A percentile compares a stretch with the other conserved stretches of the same genome.
These are phyloP conservation scores for Candida mattraensis DNA, from an alignment of 805 yeast genomes.

Conservation along the genomic window DNA sequence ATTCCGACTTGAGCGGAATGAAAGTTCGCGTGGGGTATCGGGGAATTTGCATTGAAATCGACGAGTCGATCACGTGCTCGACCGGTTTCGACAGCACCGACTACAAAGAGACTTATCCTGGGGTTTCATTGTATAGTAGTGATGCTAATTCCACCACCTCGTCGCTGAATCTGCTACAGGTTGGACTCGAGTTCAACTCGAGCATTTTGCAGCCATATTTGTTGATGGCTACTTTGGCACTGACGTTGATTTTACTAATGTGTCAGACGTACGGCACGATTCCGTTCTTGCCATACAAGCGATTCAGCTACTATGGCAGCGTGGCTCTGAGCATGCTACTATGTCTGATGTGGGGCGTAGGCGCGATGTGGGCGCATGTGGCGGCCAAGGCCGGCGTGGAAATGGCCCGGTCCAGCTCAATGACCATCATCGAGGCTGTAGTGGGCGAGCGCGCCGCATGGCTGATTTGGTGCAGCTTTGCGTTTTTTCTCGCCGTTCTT, in stretches of 20 bases:
- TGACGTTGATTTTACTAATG: conserved; percentile 42
- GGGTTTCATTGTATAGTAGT: conserved; percentile 36
- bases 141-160: conserved; percentile 33
- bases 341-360: conserved; percentile 59
- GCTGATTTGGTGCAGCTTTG: conserved; percentile 62
- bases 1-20: conserved; percentile 40
- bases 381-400: conserved; percentile 46
- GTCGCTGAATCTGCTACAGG: conserved; percentile 43
- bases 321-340: conserved; percentile 36
- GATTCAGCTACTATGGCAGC: conserved; percentile 26
- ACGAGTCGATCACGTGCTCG: conserved; percentile 38
- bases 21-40: conserved; percentile 53
- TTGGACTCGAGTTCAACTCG: conserved; percentile 46
- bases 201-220: conserved; percentile 55
- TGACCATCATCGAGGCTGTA: conserved; percentile 44
- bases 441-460: conserved; percentile 54
- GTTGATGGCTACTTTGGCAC: conserved; percentile 46
- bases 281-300: conserved; percentile 49
- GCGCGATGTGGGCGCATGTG: conserved; percentile 63
- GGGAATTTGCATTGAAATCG: conserved; percentile 51
- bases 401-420: conserved; percentile 50
- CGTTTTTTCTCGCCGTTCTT: conserved; percentile 43
- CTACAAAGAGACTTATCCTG: conserved; percentile 23
- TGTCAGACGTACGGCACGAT: conserved; percentile 43
- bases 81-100: conserved; percentile 18